Percentiles rank a stretch among this genome's conserved stretches.
These are phyloP conservation scores for Puccinia brachypodii DNA, from an alignment of 1,284 basidiomycete genomes.

Conservation along the genomic window DNA sequence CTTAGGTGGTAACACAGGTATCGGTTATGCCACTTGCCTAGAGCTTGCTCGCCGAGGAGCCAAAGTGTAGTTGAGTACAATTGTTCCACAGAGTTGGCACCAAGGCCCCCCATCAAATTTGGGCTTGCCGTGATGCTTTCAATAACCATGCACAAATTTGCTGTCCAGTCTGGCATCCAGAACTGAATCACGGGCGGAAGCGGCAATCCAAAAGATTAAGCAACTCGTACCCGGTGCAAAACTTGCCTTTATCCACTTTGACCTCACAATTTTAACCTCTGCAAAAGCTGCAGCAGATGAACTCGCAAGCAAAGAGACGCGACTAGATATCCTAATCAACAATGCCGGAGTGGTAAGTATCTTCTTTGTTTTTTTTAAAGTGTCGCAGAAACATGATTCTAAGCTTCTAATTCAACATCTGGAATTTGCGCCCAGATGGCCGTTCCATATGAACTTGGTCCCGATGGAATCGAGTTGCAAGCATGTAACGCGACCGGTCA, in stretches of 20 bases:
- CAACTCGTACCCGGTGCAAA: slow-evolving; percentile 48
- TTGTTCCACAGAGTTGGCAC: not conserved
- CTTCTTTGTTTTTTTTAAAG: not conserved
- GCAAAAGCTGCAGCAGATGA: slow-evolving; percentile 53
- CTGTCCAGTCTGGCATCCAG: slow-evolving; percentile 34
- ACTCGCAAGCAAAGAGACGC: slow-evolving; percentile 51
- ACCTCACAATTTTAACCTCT: slow-evolving; percentile 55
- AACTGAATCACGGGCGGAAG: not conserved
- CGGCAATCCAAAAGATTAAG: slow-evolving; percentile 35
- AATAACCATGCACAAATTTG: not conserved
- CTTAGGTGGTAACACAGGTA: slow-evolving; percentile 21
- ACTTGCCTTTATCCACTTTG: slow-evolving; percentile 55
- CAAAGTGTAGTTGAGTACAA: slow-evolving; percentile 22
- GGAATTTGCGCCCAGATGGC: slow-evolving; percentile 20
- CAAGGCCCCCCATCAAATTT: not conserved
- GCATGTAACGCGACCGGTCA: slow-evolving; percentile 37
- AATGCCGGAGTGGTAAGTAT: slow-evolving; percentile 53
- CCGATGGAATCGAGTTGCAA: slow-evolving; percentile 39
- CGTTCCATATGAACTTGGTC: slow-evolving; percentile 6
- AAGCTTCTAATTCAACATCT: not conserved
- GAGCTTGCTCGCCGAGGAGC: slow-evolving; percentile 29
- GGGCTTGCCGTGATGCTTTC: not conserved
- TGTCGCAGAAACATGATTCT: not conserved
- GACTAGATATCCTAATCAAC: slow-evolving; percentile 56
- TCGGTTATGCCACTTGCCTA: slow-evolving; percentile 17